phyloP scores from a whole-genome alignment of 108 stramenopile species.

The Cyclotella choctawhatcheeana region DNA sequence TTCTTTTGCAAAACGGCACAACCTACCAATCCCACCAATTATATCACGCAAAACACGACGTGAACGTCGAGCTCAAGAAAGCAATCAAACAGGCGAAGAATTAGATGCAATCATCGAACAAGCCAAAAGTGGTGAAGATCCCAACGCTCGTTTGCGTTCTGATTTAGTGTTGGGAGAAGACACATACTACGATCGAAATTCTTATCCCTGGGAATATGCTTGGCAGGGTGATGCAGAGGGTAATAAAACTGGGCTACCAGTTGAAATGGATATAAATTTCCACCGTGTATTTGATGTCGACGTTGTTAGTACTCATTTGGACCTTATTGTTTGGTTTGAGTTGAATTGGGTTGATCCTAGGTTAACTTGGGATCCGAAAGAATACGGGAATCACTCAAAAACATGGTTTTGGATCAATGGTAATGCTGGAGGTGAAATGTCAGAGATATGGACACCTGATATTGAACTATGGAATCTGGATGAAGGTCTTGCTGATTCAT shows the following conservation, averaged over 20 bases:
- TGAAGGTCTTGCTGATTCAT: conserved; percentile 6
- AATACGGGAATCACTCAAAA: conserved; percentile 30
- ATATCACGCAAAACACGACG: conserved; percentile 1
- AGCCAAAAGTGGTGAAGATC: conserved; percentile 8
- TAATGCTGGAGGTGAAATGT: conserved; percentile 39
- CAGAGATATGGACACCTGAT: conserved; percentile 61
- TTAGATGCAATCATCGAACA: conserved; percentile 11
- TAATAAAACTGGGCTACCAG: conserved; percentile 31
- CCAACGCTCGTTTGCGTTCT: conserved; percentile 4
- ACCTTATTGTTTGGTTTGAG: conserved; percentile 54
- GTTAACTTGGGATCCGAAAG: conserved; percentile 38
- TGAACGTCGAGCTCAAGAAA: not conserved
- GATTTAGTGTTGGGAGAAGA: conserved; percentile 25
- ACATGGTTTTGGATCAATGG: conserved; percentile 50
- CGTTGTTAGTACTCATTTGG: conserved; percentile 30
- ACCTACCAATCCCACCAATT: not conserved
- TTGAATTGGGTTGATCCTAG: conserved; percentile 50
- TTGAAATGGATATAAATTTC: conserved; percentile 50
- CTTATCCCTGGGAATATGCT: conserved; percentile 53
- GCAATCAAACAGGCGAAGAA: not conserved
- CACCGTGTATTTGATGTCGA: conserved; percentile 43
- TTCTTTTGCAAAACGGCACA: conserved; percentile 11
- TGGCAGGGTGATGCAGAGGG: conserved; percentile 18
- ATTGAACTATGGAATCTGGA: conserved; percentile 54
- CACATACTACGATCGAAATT: conserved; percentile 31